Conservation (phyloP, 2,329 filamentous ascomycete species). For the Cladophialophora bantiana region DNA sequence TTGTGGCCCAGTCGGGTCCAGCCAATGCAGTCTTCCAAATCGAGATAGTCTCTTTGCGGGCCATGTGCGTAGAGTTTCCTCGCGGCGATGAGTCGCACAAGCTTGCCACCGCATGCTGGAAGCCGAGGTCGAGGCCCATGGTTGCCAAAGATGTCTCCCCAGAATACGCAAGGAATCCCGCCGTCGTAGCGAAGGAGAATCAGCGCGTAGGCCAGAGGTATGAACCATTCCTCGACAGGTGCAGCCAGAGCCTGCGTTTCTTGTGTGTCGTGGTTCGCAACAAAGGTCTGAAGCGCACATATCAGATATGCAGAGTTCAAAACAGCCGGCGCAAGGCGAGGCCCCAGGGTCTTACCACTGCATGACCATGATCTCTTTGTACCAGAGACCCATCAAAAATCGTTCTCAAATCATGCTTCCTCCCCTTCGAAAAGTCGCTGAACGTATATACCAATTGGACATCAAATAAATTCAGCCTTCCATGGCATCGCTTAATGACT, state of each 20-base stretch:
- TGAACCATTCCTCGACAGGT: constrained; percentile 57
- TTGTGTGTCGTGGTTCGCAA: constrained; percentile 60
- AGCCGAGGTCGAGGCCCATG: constrained; percentile 60
- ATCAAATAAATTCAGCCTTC: constrained; percentile 70
- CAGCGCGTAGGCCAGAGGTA: constrained; percentile 73
- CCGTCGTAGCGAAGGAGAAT: constrained; percentile 68
- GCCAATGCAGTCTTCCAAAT: constrained; percentile 67
- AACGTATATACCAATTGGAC: constrained; percentile 74
- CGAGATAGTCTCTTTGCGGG: constrained; percentile 69
- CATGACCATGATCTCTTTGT: constrained; percentile 52
- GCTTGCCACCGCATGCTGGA: constrained; percentile 61
- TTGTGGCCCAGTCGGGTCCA: constrained; percentile 60
- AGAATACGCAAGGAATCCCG: constrained; percentile 73
- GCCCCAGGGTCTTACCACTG: constrained; percentile 48
- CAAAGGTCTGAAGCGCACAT: constrained; percentile 34
- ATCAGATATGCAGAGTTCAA: background rate
- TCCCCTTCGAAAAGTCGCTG: constrained; percentile 63
- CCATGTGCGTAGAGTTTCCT: constrained; percentile 73
- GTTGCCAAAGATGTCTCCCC: constrained; percentile 72
- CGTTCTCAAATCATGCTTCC: constrained; percentile 64
- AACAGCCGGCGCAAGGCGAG: background rate
- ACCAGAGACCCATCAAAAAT: constrained; percentile 70
- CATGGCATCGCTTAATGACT: constrained; percentile 66
- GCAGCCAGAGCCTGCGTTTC: constrained; percentile 34
- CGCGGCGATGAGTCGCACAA: constrained; percentile 68